phyloP scores from a whole-genome alignment of 179 eudicot species.

The Silene vulgaris region DNA sequence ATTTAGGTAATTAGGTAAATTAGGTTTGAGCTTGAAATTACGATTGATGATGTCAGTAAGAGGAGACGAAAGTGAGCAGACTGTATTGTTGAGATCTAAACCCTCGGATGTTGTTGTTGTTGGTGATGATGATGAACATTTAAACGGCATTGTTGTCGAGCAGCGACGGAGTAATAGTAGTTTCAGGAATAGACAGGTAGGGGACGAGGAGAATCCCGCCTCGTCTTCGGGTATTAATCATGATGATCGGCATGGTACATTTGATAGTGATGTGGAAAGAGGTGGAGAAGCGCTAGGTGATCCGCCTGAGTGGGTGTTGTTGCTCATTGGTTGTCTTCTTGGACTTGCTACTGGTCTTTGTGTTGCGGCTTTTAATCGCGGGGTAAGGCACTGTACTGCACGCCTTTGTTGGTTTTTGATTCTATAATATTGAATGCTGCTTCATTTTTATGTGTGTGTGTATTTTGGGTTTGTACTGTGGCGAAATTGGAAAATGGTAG shows the following conservation, averaged over 20 bases:
- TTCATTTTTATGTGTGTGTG: neutral
- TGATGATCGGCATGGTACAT: neutral
- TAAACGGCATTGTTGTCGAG: neutral
- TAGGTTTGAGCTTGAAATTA: neutral
- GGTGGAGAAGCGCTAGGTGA: slow-evolving; percentile 38
- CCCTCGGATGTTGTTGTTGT: neutral
- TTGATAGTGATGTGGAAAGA: slow-evolving; percentile 8
- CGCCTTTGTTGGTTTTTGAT: neutral
- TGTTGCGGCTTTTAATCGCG: slow-evolving; percentile 79
- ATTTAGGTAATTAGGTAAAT: neutral
- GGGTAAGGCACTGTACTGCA: slow-evolving; percentile 33
- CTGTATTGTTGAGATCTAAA: slow-evolving; percentile 2
- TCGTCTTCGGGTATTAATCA: neutral
- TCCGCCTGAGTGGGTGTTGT: slow-evolving; percentile 93
- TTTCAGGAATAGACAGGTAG: neutral
- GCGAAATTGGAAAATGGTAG: neutral
- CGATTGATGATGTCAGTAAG: slow-evolving; percentile 10
- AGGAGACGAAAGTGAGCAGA: slow-evolving; percentile 11
- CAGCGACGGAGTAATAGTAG: neutral
- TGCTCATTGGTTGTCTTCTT: slow-evolving; percentile 78
- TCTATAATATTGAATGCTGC: neutral
- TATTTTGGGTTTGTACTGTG: neutral
- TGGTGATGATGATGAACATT: neutral
- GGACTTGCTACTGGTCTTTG: slow-evolving; percentile 92
- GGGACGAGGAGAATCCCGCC: slow-evolving; percentile 15